Percentiles rank a stretch among this genome's conserved stretches.
Conservation (phyloP, 106 monocot species). For the Dendrobium officinale region DNA sequence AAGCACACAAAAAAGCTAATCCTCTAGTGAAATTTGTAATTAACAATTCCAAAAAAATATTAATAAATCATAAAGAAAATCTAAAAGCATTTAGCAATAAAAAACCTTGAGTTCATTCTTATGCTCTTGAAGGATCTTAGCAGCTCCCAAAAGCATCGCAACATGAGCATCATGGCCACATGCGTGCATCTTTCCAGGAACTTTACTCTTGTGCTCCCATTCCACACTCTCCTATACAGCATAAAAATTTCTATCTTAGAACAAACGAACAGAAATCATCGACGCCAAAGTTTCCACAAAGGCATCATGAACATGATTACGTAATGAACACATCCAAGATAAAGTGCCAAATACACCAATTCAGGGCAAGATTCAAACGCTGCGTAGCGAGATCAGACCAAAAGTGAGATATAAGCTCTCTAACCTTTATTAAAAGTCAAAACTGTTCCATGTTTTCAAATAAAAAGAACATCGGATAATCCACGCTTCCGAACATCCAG, state of each 20-base stretch:
- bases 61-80: not conserved
- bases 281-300: not conserved
- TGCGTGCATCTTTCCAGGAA: constrained; percentile 87
- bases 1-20: not conserved
- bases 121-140: constrained; percentile 83
- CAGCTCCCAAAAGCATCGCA: constrained; percentile 85
- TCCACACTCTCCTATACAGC: constrained; percentile 74
- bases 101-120: constrained; percentile 54
- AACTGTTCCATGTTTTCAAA: not conserved
- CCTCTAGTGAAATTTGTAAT: not conserved
- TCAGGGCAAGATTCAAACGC: not conserved
- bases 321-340: not conserved
- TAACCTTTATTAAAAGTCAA: not conserved
- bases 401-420: not conserved
- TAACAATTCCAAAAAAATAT: not conserved
- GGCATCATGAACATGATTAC: not conserved
- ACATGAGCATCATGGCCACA: constrained; percentile 96
- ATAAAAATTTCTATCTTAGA: not conserved
- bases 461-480: not conserved
- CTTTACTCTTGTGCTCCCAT: constrained; percentile 92
- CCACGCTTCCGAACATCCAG: not conserved
- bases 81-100: not conserved
- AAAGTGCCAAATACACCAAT: not conserved
- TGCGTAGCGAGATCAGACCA: too few species aligned
- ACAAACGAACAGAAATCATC: not conserved